phyloP scores from a whole-genome alignment of 257 asterid genomes.

The Galeopsis tetrahit region DNA sequence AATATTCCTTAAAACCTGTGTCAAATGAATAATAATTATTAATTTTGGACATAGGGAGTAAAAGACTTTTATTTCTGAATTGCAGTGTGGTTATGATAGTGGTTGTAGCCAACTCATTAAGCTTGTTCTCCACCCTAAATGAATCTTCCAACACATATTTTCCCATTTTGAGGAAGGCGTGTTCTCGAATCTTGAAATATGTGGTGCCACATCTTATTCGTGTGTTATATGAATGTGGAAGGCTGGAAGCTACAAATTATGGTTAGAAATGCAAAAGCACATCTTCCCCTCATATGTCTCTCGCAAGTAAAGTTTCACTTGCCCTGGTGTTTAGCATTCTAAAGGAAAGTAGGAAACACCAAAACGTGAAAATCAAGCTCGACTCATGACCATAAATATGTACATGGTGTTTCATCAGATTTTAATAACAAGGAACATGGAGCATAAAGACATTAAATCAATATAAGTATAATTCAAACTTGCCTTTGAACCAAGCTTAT shows the following conservation, averaged over 20 bases:
- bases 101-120: neutral
- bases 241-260: too few relatives aligned
- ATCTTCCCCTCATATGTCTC: neutral
- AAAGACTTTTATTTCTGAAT: neutral
- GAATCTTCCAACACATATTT: neutral
- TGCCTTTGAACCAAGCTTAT: neutral
- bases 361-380: neutral
- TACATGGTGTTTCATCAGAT: neutral
- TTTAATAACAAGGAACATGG: neutral
- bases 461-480: neutral
- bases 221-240: too few relatives aligned
- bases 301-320: neutral
- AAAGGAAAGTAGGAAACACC: neutral
- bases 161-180: too few relatives aligned
- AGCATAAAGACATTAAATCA: neutral
- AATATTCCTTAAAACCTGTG: too few relatives aligned
- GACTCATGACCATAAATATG: neutral
- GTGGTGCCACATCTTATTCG: too few relatives aligned
- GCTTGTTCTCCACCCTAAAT: neutral
- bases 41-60: neutral
- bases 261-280: neutral
- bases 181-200: too few relatives aligned
- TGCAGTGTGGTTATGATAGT: neutral
- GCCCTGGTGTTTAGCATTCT: neutral
- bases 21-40: too few relatives aligned